Percentiles rank a stretch among this genome's conserved stretches.
phyloP scores from a whole-genome alignment of 2,329 filamentous ascomycete genomes.

The Trichoderma guizhouense region DNA sequence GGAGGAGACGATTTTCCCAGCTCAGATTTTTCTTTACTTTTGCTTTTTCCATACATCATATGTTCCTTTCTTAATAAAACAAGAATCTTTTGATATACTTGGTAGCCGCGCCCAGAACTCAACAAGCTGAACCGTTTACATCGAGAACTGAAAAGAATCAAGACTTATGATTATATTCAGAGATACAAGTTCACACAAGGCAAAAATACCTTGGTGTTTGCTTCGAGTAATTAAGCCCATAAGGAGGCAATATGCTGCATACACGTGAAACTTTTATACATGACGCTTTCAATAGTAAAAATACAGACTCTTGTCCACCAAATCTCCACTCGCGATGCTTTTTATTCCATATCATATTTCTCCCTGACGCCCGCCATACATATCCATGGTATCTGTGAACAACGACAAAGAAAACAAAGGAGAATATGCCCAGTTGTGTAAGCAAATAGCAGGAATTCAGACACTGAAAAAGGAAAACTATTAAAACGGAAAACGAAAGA shows the following conservation, averaged over 20 bases:
- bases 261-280: conserved; percentile 4
- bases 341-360: conserved; percentile 5
- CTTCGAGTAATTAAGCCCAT: not conserved
- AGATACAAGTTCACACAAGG: not conserved
- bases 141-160: not conserved
- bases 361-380: conserved; percentile 14
- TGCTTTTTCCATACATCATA: not conserved
- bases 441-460: not conserved
- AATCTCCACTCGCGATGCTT: not conserved
- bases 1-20: not conserved
- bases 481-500: not conserved
- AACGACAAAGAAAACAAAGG: conserved; percentile 9
- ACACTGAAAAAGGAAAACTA: not conserved
- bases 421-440: not conserved
- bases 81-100: not conserved
- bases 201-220: not conserved
- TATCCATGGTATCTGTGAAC: conserved; percentile 21
- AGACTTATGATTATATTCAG: not conserved
- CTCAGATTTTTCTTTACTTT: not conserved
- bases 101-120: not conserved
- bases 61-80: not conserved
- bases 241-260: not conserved
- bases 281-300: not conserved
- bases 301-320: not conserved
- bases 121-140: not conserved